Evolutionary conservation across 1,284 basidiomycete species (phyloP).

Genomic region (Vanrija humicola): DNA sequence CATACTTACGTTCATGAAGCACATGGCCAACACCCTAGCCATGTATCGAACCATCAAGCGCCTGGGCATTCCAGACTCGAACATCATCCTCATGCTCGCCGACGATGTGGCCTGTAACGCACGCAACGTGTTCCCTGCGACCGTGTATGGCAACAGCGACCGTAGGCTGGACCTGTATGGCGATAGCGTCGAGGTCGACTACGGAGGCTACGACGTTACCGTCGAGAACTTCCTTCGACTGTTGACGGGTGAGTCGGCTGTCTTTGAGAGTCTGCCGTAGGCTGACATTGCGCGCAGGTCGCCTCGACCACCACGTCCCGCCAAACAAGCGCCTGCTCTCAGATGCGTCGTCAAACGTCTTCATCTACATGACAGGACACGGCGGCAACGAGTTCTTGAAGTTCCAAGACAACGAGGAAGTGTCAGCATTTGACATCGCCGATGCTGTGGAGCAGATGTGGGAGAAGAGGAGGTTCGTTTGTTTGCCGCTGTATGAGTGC

Average conservation of each 20-base stretch:
- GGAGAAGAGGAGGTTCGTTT: constrained; percentile 77
- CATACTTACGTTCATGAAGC: constrained; percentile 54
- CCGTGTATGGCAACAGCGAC: constrained; percentile 79
- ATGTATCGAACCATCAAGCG: constrained; percentile 99
- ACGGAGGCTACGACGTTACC: constrained; percentile 94
- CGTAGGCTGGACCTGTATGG: constrained; percentile 86
- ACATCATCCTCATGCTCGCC: constrained; percentile 98
- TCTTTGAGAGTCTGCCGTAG: constrained; percentile 21
- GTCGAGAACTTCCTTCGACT: constrained; percentile 93
- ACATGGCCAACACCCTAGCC: constrained; percentile 96
- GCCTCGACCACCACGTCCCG: constrained; percentile 65
- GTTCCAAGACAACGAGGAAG: constrained; percentile 98
- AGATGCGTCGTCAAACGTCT: constrained; percentile 89
- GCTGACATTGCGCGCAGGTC: constrained; percentile 52
- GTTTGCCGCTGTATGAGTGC: too few relatives aligned
- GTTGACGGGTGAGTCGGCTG: constrained; percentile 62
- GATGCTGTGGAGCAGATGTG: constrained; percentile 99
- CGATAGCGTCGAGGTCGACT: constrained; percentile 95
- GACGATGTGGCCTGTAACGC: constrained; percentile 94
- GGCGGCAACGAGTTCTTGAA: constrained; percentile 98
- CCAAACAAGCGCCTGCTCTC: constrained; percentile 86
- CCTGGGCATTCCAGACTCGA: constrained; percentile 93
- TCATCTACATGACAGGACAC: constrained; percentile 97
- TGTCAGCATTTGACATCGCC: constrained; percentile 90
- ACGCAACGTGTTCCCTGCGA: constrained; percentile 86